Conservation (phyloP, 1,284 basidiomycete species). For the Fomitopsis pinicola region DNA sequence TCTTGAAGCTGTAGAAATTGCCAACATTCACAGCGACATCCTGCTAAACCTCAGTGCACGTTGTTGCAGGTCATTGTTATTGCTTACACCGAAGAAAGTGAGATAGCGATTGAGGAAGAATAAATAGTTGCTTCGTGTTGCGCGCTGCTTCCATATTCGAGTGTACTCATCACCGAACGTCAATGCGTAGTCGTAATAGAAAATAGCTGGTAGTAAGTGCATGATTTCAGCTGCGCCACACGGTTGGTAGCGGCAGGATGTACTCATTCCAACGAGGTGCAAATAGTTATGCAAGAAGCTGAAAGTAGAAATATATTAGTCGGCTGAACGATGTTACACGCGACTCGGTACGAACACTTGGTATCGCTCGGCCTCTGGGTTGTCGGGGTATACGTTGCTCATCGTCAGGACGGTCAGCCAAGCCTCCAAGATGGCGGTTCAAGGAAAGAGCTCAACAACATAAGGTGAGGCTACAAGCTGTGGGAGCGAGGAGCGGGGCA, state of each 20-base stretch:
- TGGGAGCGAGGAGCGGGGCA: not conserved
- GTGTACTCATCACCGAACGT: conserved; percentile 23
- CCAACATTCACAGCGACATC: conserved; percentile 25
- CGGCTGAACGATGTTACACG: not conserved
- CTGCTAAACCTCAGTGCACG: conserved; percentile 8
- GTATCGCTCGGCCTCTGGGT: not conserved
- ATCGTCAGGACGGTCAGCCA: not conserved
- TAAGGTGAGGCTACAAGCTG: not conserved
- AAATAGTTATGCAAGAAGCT: conserved; percentile 24
- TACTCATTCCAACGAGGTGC: conserved; percentile 26
- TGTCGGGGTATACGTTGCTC: not conserved
- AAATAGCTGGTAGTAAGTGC: conserved; percentile 15
- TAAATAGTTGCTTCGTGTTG: conserved; percentile 11
- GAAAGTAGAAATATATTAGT: not conserved
- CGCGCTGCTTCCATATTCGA: conserved; percentile 22
- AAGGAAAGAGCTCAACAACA: not conserved
- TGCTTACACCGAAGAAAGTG: conserved; percentile 23
- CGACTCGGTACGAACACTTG: conserved; percentile 1
- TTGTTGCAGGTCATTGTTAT: not conserved
- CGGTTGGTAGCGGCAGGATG: conserved; percentile 1
- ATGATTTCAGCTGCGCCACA: not conserved
- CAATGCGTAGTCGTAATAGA: conserved; percentile 26
- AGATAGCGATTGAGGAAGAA: conserved; percentile 28
- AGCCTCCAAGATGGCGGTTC: not conserved
- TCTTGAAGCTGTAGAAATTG: conserved; percentile 21